These are phyloP conservation scores for Mycena filopes DNA, from an alignment of 768 basidiomycete species.

Conservation along the genomic window DNA sequence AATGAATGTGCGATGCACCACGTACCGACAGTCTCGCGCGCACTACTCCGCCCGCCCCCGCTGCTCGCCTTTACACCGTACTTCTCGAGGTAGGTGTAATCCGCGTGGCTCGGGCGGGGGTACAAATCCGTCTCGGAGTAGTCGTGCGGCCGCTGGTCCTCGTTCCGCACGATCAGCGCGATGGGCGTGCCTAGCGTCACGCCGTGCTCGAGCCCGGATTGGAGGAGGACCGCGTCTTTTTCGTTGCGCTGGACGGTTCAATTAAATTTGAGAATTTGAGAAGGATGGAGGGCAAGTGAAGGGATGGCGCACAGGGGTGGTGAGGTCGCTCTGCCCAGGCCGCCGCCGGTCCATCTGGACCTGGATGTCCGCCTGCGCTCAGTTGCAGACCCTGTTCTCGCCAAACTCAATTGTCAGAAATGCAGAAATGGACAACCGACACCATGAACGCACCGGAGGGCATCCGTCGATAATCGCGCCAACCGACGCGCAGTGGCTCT, in stretches of 20 bases:
- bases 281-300: slow-evolving; percentile 4
- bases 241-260: slow-evolving; percentile 78
- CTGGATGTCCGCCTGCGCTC: slow-evolving; percentile 86
- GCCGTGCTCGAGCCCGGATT: slow-evolving; percentile 94
- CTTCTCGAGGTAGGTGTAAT: slow-evolving; percentile 97
- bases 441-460: slow-evolving; percentile 85
- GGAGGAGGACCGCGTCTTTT: slow-evolving; percentile 92
- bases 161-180: slow-evolving; percentile 95
- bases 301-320: slow-evolving; percentile 89
- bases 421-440: slow-evolving; percentile 44
- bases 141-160: slow-evolving; percentile 98
- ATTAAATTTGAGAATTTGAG: slow-evolving; percentile 13
- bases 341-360: slow-evolving; percentile 89
- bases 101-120: slow-evolving; percentile 97
- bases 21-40: slow-evolving; percentile 94
- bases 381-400: slow-evolving; percentile 80
- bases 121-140: slow-evolving; percentile 98
- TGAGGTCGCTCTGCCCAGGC: slow-evolving; percentile 96
- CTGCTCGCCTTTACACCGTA: slow-evolving; percentile 98
- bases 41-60: slow-evolving; percentile 94
- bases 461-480: slow-evolving; percentile 98
- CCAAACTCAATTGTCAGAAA: neutral
- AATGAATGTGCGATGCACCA: neutral
- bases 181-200: slow-evolving; percentile 98
- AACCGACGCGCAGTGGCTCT: slow-evolving; percentile 96